These are phyloP conservation scores for Euphorbia celastroides DNA, from an alignment of 441 rosid species.

Conservation along the genomic window DNA sequence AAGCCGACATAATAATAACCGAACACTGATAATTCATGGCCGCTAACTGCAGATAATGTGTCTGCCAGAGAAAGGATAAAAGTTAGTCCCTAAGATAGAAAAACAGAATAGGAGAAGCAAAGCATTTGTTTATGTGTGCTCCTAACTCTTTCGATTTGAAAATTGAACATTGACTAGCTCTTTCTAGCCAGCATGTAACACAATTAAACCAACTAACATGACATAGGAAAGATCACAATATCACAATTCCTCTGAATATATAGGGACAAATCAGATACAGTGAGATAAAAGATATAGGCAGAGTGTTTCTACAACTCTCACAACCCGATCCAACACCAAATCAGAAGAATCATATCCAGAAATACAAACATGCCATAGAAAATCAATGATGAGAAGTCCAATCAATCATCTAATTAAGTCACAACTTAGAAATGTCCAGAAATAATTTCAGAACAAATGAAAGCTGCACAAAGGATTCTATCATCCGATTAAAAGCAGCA, in stretches of 20 bases:
- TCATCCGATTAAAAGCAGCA: slow-evolving; percentile 14
- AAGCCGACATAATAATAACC: slow-evolving; percentile 36
- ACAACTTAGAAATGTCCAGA: slow-evolving; percentile 12
- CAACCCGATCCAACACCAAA: slow-evolving; percentile 4
- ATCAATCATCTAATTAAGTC: background rate
- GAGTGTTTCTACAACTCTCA: slow-evolving; percentile 6
- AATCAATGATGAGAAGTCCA: slow-evolving; percentile 8
- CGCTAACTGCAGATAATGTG: slow-evolving; percentile 17
- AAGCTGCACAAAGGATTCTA: slow-evolving; percentile 3
- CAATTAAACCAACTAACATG: background rate
- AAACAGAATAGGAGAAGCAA: background rate
- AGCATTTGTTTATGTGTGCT: background rate
- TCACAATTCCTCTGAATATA: too few relatives aligned
- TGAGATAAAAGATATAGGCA: slow-evolving; percentile 11
- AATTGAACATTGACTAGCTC: slow-evolving; percentile 12
- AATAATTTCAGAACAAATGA: background rate
- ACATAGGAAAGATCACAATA: background rate
- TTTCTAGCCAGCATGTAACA: background rate
- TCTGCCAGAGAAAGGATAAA: slow-evolving; percentile 23
- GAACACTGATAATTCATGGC: slow-evolving; percentile 44
- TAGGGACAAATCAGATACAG: slow-evolving; percentile 1
- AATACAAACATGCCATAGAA: slow-evolving; percentile 17
- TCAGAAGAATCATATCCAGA: slow-evolving; percentile 7
- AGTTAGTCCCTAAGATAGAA: slow-evolving; percentile 16
- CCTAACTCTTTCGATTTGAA: background rate